phyloP scores from a whole-genome alignment of 2,329 filamentous ascomycete species.

The Emmonsia crescens region DNA sequence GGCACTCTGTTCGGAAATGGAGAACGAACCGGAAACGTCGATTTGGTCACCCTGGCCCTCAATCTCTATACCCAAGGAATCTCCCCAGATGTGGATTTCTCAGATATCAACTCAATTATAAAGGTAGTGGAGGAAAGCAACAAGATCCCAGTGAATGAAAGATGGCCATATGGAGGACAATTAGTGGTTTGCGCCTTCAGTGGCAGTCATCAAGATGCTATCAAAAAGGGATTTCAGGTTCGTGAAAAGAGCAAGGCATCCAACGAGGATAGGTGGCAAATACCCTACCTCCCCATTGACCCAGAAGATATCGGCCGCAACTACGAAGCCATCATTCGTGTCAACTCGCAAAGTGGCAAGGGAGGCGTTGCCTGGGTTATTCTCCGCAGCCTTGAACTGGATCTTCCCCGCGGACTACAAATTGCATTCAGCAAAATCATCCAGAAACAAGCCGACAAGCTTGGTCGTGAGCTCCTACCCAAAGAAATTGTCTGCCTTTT shows the following conservation, averaged over 20 bases:
- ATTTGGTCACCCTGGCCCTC: constrained; percentile 80
- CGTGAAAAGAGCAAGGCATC: constrained; percentile 51
- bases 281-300: constrained; percentile 88
- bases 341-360: constrained; percentile 95
- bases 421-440: constrained; percentile 83
- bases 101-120: constrained; percentile 74
- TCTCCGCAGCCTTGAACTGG: constrained; percentile 75
- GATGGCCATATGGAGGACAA: constrained; percentile 82
- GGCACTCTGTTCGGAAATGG: constrained; percentile 92
- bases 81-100: constrained; percentile 77
- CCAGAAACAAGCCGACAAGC: constrained; percentile 65
- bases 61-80: constrained; percentile 95
- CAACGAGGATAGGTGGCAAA: constrained; percentile 62
- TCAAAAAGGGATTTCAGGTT: constrained; percentile 70
- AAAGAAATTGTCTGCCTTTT: constrained; percentile 82
- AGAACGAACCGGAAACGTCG: constrained; percentile 90
- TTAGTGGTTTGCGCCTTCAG: constrained; percentile 89
- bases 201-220: constrained; percentile 88
- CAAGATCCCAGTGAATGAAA: constrained; percentile 85
- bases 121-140: constrained; percentile 84
- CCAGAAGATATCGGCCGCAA: constrained; percentile 87
- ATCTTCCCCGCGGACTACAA: constrained; percentile 84
- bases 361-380: constrained; percentile 93
- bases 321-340: constrained; percentile 96
- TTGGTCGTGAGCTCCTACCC: constrained; percentile 73